These are phyloP conservation scores for Athelia sp. DNA, from an alignment of 1,284 basidiomycete genomes.

Conservation along the genomic window DNA sequence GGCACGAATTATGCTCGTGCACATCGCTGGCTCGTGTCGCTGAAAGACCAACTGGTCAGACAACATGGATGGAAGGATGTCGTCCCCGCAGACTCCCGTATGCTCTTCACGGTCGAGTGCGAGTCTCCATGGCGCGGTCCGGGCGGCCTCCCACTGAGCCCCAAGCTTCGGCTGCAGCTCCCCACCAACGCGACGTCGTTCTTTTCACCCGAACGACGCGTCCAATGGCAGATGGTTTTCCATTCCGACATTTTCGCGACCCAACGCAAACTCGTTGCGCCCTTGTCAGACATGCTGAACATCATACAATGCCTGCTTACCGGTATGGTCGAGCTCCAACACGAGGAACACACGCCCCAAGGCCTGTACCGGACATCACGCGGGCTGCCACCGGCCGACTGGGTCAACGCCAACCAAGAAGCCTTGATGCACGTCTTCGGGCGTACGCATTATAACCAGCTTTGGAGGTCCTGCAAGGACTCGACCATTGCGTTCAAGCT, in stretches of 20 bases:
- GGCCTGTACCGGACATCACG: slow-evolving; percentile 69
- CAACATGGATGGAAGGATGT: slow-evolving; percentile 66
- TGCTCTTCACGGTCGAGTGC: slow-evolving; percentile 74
- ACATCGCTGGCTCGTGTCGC: slow-evolving; percentile 62
- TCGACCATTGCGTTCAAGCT: slow-evolving; percentile 68
- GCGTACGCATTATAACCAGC: slow-evolving; percentile 59
- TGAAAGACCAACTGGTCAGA: slow-evolving; percentile 57
- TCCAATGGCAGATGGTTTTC: slow-evolving; percentile 87
- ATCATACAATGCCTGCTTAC: slow-evolving; percentile 78
- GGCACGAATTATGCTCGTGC: slow-evolving; percentile 74
- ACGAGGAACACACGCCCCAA: slow-evolving; percentile 64
- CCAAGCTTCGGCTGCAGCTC: slow-evolving; percentile 64
- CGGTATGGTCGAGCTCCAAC: slow-evolving; percentile 69
- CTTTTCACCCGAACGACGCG: slow-evolving; percentile 74
- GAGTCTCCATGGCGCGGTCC: slow-evolving; percentile 72
- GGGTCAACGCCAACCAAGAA: slow-evolving; percentile 65
- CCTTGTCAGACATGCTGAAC: slow-evolving; percentile 72
- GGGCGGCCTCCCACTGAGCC: slow-evolving; percentile 67
- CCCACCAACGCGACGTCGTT: slow-evolving; percentile 76
- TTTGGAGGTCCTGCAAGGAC: slow-evolving; percentile 68
- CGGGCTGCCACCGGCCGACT: slow-evolving; percentile 68
- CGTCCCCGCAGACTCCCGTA: slow-evolving; percentile 52
- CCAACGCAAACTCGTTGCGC: slow-evolving; percentile 69
- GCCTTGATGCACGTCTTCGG: slow-evolving; percentile 68
- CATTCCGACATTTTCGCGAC: slow-evolving; percentile 78